Base-by-base conservation (phyloP, 345 rosid species). In the Leavenworthia alabamica region DNA sequence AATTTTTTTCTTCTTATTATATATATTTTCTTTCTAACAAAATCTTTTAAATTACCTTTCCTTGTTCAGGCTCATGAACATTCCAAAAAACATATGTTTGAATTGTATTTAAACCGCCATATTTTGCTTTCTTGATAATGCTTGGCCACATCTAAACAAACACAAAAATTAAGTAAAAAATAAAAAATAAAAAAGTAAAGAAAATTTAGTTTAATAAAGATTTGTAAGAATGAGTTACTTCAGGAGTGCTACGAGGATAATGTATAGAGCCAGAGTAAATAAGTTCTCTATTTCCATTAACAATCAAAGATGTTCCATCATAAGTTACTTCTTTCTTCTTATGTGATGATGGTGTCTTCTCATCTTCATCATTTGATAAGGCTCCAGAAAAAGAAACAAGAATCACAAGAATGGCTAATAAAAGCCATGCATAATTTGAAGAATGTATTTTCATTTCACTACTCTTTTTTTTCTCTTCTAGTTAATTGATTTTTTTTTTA, bases 71-170 rank as follows among this genome's bases (percentile, higher is more conserved):
- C 66, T 88, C 96, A 7, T 88, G 89, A 13, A 77, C 62, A 49
- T 83, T 81, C 95, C 89, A 87, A 42, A 87, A 87, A 2, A 81
- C 84, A 13, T 85, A 88, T 14, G 96, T 88, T 24, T 88, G 84
- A 27, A 88, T 79, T 0, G 85, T 64, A 50, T 85, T 81, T 35
- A 85, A 62, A 33, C 89, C 91, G 0, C 96, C 89, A 9, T 67
- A 75, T 62, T 81, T 82, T 0, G 79, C 72, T 13, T n/a, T 75
- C 44, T 56, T 60, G 50, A 75, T 67, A 39, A 75, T 51, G 7
- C 27, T 47, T 33, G 76, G 79, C 79, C 79, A 75, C 79, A 75
- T 75, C 79, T 75, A 31, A 54, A 62, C 6, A 58, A 49, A 26
- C 17, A 6, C 29, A 23, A 4, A 32, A 24, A 43, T 19, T 20